These are phyloP conservation scores for Tagetes erecta DNA, from an alignment of 129 eudicot species.

Conservation along the genomic window DNA sequence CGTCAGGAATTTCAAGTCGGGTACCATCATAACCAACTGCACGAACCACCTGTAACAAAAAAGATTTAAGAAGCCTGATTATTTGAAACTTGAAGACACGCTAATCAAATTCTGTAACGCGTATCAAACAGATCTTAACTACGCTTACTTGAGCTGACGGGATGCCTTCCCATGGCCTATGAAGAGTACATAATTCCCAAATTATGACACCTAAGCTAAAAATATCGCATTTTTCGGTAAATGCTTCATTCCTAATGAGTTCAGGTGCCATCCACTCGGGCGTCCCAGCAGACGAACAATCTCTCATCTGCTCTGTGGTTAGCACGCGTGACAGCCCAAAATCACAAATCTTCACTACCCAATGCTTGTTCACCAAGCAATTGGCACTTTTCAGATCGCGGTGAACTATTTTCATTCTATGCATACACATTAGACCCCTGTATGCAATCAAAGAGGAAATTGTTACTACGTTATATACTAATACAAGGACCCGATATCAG, in stretches of 20 bases:
- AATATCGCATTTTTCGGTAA: slow-evolving; percentile 91
- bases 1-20: slow-evolving; percentile 74
- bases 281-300: slow-evolving; percentile 89
- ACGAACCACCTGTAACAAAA: slow-evolving; percentile 62
- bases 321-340: slow-evolving; percentile 84
- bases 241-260: slow-evolving; percentile 87
- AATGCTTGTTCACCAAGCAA: slow-evolving; percentile 83
- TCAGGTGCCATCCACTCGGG: slow-evolving; percentile 99
- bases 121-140: background rate
- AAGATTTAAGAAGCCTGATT: background rate
- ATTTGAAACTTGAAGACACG: background rate
- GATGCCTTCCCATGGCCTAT: slow-evolving; percentile 90
- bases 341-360: slow-evolving; percentile 90
- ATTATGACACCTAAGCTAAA: slow-evolving; percentile 94
- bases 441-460: slow-evolving; percentile 18
- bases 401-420: slow-evolving; percentile 84
- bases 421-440: slow-evolving; percentile 92
- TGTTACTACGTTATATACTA: slow-evolving; percentile 3
- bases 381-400: slow-evolving; percentile 93
- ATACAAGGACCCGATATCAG: background rate
- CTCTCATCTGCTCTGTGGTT: slow-evolving; percentile 49
- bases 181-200: slow-evolving; percentile 88
- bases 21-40: slow-evolving; percentile 72
- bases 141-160: slow-evolving; percentile 71
- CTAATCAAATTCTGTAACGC: background rate